Conservation (phyloP, 805 yeast species). For the Schwanniomyces sp. region DNA sequence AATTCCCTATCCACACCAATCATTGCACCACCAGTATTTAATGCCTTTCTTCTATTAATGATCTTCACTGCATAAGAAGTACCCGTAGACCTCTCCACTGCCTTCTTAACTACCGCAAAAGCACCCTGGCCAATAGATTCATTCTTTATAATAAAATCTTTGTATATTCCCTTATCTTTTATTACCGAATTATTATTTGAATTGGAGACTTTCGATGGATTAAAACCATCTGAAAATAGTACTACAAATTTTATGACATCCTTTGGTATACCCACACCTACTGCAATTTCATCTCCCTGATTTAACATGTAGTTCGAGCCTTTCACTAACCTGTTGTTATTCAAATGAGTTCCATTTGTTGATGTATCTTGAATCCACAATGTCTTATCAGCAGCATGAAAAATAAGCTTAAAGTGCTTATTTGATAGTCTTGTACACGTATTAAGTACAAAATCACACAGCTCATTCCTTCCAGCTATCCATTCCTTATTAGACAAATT, state of each 20-base stretch:
- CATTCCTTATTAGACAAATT: conserved; percentile 43
- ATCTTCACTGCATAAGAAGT: conserved; percentile 88
- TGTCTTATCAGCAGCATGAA: conserved; percentile 54
- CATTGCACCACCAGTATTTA: conserved; percentile 66
- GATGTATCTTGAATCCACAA: conserved; percentile 71
- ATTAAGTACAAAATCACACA: conserved; percentile 63
- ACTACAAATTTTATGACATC: conserved; percentile 61
- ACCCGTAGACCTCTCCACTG: conserved; percentile 82
- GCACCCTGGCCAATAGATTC: conserved; percentile 98
- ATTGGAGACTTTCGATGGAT: conserved; percentile 28
- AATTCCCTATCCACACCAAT: conserved; percentile 86
- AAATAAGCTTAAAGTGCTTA: conserved; percentile 70
- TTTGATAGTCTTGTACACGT: conserved; percentile 67
- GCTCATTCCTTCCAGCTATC: conserved; percentile 73
- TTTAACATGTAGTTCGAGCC: conserved; percentile 77
- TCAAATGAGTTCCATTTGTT: conserved; percentile 91
- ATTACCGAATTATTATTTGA: conserved; percentile 23
- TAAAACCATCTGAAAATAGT: conserved; percentile 44
- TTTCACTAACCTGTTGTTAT: conserved; percentile 69
- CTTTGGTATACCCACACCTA: conserved; percentile 79
- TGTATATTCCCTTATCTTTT: conserved; percentile 56
- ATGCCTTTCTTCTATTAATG: conserved; percentile 72
- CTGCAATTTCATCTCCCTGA: conserved; percentile 91
- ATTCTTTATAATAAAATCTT: conserved; percentile 73
- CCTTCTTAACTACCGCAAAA: conserved; percentile 92